Evolutionary conservation across 768 basidiomycete species (phyloP), one percentile per base, ranked within the genome.

Genomic region (Amylocystis lapponica): DNA sequence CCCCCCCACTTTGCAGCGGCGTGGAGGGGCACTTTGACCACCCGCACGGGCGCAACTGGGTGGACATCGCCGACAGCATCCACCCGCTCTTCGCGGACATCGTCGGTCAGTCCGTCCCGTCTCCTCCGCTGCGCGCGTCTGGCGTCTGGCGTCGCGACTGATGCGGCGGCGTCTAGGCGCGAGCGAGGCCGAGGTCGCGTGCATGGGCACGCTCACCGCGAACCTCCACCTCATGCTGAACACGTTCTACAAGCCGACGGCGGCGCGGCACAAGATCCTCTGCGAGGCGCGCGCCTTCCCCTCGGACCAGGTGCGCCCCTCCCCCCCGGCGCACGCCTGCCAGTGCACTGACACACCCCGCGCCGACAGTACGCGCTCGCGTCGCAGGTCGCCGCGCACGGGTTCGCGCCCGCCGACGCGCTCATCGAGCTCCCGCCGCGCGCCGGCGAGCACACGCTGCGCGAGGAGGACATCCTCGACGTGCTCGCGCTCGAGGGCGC

Each of bases 151-250:
- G 9, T 29, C 13, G 30, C 12, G 40, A 31, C 38, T 46, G 25
- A 31, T 39, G 26, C 22, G 20, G 23, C 23, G 26, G 16, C 23
- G 2, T 2, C 54, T 54, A 92, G 92, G 92, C 53, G 91, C 93
- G 43, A 76, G 79, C 41, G 81, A 84, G 66, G 75, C 78, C 49
- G 96, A 99, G 75, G 88, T 98, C 36, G 91, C 88, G 14, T 92
- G 90, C 65, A 97, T 97, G 83, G 83, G 88, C 61, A 91, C 92
- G 38, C 67, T 98, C 62, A 99, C 96, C 35, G 81, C 82, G 54
- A 99, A 99, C 70, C 75, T 99, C 45, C 93, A 99, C 69, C 79
- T 94, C 48, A 82, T 96, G 79, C 88, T 97, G 81, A 76, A 81
- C 59, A 81, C 82, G 20, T 98, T 99, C 67, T 98, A 97, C 67